phyloP scores from a whole-genome alignment of 2,329 filamentous ascomycete species.

The Pyrenochaeta sp. region DNA sequence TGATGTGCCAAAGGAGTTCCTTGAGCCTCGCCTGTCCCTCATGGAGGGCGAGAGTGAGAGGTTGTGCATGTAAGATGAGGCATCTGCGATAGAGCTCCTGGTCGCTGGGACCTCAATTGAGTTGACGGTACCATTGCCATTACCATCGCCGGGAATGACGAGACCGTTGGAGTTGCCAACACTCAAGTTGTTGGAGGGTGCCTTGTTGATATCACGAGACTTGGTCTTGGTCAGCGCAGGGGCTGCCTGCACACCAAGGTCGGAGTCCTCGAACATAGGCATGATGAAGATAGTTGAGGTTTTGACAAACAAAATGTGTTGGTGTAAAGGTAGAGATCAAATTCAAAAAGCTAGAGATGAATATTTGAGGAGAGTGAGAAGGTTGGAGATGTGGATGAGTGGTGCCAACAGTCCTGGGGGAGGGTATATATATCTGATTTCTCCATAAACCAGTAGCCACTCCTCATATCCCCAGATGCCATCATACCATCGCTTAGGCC shows the following conservation, averaged over 20 bases:
- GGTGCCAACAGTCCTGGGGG: conserved; percentile 29
- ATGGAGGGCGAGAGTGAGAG: conserved; percentile 72
- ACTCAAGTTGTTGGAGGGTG: conserved; percentile 22
- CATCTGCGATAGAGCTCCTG: conserved; percentile 72
- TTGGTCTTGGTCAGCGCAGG: conserved; percentile 25
- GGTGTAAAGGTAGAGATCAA: no score
- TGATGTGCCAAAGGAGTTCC: conserved; percentile 77
- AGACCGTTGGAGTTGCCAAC: conserved; percentile 45
- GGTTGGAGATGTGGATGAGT: conserved; percentile 9
- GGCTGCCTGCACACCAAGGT: conserved; percentile 56
- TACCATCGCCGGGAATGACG: conserved; percentile 41
- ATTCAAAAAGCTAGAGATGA: conserved; percentile 4
- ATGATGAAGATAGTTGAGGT: conserved; percentile 48
- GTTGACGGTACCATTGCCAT: conserved; percentile 45
- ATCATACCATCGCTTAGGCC: conserved; percentile 26
- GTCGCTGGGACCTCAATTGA: conserved; percentile 75
- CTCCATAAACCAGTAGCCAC: conserved; percentile 5
- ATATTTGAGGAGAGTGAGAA: conserved; percentile 11
- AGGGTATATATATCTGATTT: conserved; percentile 34
- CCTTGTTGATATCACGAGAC: conserved; percentile 29
- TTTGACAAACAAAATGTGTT: no score
- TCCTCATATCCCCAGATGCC: conserved; percentile 23
- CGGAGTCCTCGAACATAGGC: conserved; percentile 67
- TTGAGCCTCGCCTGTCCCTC: conserved; percentile 71
- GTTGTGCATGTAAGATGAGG: conserved; percentile 74